A percentile compares a stretch with the other conserved stretches of the same genome.
Evolutionary conservation across 2,329 filamentous ascomycete species (phyloP).

Genomic region (Orbilia blumenaviensis): DNA sequence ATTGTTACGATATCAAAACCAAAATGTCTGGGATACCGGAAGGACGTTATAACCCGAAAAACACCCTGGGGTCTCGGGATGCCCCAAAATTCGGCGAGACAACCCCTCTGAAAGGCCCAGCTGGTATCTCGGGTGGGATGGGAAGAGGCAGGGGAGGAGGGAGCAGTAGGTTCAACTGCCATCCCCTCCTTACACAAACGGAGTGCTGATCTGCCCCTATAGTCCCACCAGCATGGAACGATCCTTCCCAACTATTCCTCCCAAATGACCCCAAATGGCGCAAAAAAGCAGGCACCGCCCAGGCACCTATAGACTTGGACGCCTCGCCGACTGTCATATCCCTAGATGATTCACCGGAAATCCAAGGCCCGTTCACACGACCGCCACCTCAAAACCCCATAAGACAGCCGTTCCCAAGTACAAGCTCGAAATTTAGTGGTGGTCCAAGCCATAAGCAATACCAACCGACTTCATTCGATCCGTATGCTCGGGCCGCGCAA

Average conservation of each 20-base stretch:
- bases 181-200: background rate
- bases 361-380: constrained; percentile 16
- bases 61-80: constrained; percentile 42
- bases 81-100: constrained; percentile 51
- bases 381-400: background rate
- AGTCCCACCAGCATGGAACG: constrained; percentile 8
- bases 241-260: constrained; percentile 11
- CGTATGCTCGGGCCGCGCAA: constrained; percentile 31
- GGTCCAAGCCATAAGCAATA: constrained; percentile 30
- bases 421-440: constrained; percentile 17
- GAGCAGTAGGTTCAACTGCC: constrained; percentile 4
- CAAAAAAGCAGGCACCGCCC: constrained; percentile 24
- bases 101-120: constrained; percentile 46
- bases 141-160: constrained; percentile 46
- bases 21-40: constrained; percentile 48
- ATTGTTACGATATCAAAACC: background rate
- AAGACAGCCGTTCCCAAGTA: background rate
- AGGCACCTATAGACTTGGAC: constrained; percentile 38
- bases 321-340: constrained; percentile 15
- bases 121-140: constrained; percentile 24
- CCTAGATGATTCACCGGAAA: constrained; percentile 25
- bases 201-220: background rate
- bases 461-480: constrained; percentile 31
- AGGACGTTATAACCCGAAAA: constrained; percentile 36
- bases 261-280: constrained; percentile 36